A percentile compares a stretch with the other conserved stretches of the same genome.
Evolutionary conservation across 768 basidiomycete genomes (phyloP).

Genomic region (Hericium alpestre): DNA sequence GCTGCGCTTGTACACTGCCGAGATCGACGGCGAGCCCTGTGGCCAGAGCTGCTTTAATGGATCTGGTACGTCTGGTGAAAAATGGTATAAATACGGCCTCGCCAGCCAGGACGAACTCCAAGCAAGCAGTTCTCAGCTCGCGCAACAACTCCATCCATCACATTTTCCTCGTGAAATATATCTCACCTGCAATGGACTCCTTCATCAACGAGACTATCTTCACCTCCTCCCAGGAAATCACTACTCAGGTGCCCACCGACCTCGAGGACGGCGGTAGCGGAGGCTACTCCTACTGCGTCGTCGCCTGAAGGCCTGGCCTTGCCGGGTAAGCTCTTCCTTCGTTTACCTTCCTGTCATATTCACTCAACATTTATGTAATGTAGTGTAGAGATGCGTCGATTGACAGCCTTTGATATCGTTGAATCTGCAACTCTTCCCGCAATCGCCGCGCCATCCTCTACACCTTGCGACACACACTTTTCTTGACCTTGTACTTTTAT

Average conservation of each 20-base stretch:
- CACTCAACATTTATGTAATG: too few relatives aligned
- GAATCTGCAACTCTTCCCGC: neutral
- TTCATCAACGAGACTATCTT: neutral
- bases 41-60: too few relatives aligned
- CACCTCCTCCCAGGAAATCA: neutral
- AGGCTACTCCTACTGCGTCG: neutral
- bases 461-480: neutral
- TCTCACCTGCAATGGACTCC: neutral
- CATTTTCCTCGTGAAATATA: neutral
- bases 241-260: neutral
- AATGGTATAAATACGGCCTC: too few relatives aligned
- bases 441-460: too few relatives aligned
- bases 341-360: too few relatives aligned
- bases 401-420: neutral
- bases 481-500: neutral
- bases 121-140: too few relatives aligned
- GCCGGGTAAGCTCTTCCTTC: too few relatives aligned
- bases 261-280: neutral
- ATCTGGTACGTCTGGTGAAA: too few relatives aligned
- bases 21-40: too few relatives aligned
- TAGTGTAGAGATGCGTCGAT: neutral
- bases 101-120: too few relatives aligned
- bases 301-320: neutral
- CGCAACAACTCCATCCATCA: neutral
- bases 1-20: too few relatives aligned